These are phyloP conservation scores for Lentinus polychrous DNA, from an alignment of 1,284 basidiomycete genomes.

Conservation along the genomic window DNA sequence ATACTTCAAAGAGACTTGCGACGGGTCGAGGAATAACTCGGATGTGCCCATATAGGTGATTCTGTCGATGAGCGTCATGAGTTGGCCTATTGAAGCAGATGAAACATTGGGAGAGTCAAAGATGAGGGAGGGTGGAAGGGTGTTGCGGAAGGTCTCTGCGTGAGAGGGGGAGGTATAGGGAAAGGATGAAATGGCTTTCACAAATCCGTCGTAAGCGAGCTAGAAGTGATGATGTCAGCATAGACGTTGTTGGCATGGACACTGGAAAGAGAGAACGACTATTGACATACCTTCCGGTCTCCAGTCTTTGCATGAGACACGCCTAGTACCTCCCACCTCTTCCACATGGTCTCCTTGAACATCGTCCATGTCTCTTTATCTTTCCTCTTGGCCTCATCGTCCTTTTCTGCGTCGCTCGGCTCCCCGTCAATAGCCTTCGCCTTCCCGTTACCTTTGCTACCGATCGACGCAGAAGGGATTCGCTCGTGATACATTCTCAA, in stretches of 20 bases:
- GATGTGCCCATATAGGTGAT: conserved; percentile 58
- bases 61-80: conserved; percentile 53
- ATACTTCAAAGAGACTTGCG: conserved; percentile 36
- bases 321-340: conserved; percentile 74
- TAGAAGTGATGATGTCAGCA: conserved; percentile 18
- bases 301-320: conserved; percentile 69
- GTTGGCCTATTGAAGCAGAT: conserved; percentile 23
- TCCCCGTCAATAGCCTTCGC: background rate
- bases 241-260: too few relatives aligned
- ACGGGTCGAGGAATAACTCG: conserved; percentile 49
- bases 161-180: conserved; percentile 33
- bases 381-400: conserved; percentile 17
- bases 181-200: conserved; percentile 44
- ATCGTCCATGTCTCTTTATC: conserved; percentile 44
- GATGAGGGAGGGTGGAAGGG: background rate
- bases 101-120: background rate
- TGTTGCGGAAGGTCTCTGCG: background rate
- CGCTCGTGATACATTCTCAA: conserved; percentile 18
- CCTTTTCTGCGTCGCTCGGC: conserved; percentile 4
- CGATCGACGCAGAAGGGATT: background rate
- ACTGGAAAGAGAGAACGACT: too few relatives aligned
- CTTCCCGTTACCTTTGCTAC: background rate
- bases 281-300: conserved; percentile 50
- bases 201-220: conserved; percentile 56
- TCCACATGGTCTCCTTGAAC: conserved; percentile 55